These are phyloP conservation scores for Sphagnurus paluster DNA, from an alignment of 1,284 basidiomycete species.

Conservation along the genomic window DNA sequence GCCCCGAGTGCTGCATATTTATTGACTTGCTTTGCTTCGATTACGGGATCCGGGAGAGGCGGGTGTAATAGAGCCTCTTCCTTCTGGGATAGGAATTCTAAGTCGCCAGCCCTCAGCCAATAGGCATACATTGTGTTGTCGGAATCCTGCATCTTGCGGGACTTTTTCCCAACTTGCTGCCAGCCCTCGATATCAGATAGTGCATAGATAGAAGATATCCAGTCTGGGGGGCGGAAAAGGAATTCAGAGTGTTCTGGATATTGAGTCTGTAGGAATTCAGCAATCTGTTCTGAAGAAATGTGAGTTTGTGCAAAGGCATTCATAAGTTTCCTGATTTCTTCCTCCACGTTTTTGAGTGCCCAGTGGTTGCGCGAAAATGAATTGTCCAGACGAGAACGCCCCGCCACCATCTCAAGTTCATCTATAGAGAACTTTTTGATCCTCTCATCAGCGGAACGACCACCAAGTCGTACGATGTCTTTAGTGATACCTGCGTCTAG, in stretches of 20 bases:
- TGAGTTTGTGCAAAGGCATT: slow-evolving; percentile 35
- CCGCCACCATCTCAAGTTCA: slow-evolving; percentile 45
- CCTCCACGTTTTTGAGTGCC: slow-evolving; percentile 45
- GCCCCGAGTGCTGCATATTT: slow-evolving; percentile 9
- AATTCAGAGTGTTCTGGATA: slow-evolving; percentile 44
- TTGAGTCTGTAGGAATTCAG: slow-evolving; percentile 36
- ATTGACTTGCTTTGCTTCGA: background rate
- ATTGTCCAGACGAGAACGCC: slow-evolving; percentile 40
- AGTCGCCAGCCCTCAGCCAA: slow-evolving; percentile 44
- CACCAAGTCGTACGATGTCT: slow-evolving; percentile 64
- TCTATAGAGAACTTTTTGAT: slow-evolving; percentile 61
- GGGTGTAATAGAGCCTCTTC: background rate
- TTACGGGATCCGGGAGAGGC: background rate
- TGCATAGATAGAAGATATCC: slow-evolving; percentile 34
- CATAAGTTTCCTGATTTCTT: slow-evolving; percentile 47
- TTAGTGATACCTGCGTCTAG: slow-evolving; percentile 61
- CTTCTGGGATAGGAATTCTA: slow-evolving; percentile 36
- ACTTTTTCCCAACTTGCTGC: slow-evolving; percentile 19
- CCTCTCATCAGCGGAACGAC: slow-evolving; percentile 57
- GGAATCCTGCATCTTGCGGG: slow-evolving; percentile 22
- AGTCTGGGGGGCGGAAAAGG: slow-evolving; percentile 39
- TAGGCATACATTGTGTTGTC: slow-evolving; percentile 45
- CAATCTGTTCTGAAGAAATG: slow-evolving; percentile 40
- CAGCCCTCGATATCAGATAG: slow-evolving; percentile 24
- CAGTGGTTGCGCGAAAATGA: slow-evolving; percentile 32